phyloP scores from a whole-genome alignment of 2,329 filamentous ascomycete species.

The Ophiostoma angusticollis region DNA sequence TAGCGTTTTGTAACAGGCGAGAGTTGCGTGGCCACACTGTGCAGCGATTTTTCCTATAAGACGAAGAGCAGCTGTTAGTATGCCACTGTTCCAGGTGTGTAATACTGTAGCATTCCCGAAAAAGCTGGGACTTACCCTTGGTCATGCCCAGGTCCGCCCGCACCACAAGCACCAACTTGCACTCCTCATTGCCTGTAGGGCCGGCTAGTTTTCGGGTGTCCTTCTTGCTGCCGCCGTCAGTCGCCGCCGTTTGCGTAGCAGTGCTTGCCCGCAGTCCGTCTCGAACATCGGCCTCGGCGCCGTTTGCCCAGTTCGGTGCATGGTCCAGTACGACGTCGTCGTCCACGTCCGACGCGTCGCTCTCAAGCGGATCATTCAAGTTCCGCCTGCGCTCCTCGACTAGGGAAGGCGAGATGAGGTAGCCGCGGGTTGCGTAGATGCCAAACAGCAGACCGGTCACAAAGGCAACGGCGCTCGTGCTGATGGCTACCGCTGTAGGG shows the following conservation, averaged over 20 bases:
- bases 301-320: constrained; percentile 54
- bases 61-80: not conserved
- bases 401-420: constrained; percentile 44
- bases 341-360: constrained; percentile 56
- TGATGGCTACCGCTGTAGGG: constrained; percentile 41
- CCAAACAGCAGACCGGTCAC: constrained; percentile 72
- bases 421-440: constrained; percentile 53
- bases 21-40: constrained; percentile 88
- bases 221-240: constrained; percentile 19
- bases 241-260: too few species aligned
- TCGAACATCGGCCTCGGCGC: constrained; percentile 42
- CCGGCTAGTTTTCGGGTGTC: constrained; percentile 33
- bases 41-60: constrained; percentile 83
- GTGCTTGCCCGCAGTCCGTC: constrained; percentile 42
- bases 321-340: constrained; percentile 50
- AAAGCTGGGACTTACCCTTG: constrained; percentile 51
- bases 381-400: constrained; percentile 43
- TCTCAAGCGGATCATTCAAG: constrained; percentile 49
- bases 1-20: constrained; percentile 90
- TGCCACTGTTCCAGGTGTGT: not conserved
- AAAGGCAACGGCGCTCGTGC: constrained; percentile 61
- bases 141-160: constrained; percentile 94
- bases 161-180: constrained; percentile 87
- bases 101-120: constrained; percentile 1
- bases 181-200: constrained; percentile 54